These are phyloP conservation scores for Botrytis aclada DNA, from an alignment of 2,329 filamentous ascomycete species.

Conservation along the genomic window DNA sequence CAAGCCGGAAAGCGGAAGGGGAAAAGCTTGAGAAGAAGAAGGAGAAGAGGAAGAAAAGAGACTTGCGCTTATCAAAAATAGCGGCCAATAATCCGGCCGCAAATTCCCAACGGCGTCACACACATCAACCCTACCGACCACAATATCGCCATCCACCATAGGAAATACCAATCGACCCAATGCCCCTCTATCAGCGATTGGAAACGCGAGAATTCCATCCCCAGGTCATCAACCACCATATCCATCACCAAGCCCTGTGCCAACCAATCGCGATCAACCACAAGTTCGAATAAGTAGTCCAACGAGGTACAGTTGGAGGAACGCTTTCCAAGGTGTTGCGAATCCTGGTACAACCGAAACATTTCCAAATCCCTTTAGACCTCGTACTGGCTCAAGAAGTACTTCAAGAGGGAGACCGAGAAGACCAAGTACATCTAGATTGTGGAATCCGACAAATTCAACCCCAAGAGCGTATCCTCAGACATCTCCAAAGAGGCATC, in stretches of 20 bases:
- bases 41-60: neutral
- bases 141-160: conserved; percentile 28
- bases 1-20: neutral
- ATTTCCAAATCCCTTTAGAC: conserved; percentile 31
- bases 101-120: conserved; percentile 35
- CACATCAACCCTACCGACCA: conserved; percentile 27
- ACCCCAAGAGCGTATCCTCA: conserved; percentile 45
- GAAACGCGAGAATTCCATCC: conserved; percentile 33
- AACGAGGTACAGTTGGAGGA: conserved; percentile 37
- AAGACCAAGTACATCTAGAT: conserved; percentile 40
- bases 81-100: conserved; percentile 22
- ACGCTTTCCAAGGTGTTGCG: conserved; percentile 33
- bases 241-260: conserved; percentile 24
- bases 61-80: conserved; percentile 4
- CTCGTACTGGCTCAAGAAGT: conserved; percentile 31
- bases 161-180: conserved; percentile 16
- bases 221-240: conserved; percentile 35
- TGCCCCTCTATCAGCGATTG: conserved; percentile 25
- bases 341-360: neutral
- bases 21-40: neutral
- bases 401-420: conserved; percentile 25
- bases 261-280: conserved; percentile 25
- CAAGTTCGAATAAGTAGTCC: conserved; percentile 47
- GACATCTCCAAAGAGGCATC: conserved; percentile 22
- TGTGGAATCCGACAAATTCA: conserved; percentile 61